Evolutionary conservation across 768 basidiomycete species (phyloP), one percentile per base, ranked within the genome.

Genomic region (Ramaria sp.): DNA sequence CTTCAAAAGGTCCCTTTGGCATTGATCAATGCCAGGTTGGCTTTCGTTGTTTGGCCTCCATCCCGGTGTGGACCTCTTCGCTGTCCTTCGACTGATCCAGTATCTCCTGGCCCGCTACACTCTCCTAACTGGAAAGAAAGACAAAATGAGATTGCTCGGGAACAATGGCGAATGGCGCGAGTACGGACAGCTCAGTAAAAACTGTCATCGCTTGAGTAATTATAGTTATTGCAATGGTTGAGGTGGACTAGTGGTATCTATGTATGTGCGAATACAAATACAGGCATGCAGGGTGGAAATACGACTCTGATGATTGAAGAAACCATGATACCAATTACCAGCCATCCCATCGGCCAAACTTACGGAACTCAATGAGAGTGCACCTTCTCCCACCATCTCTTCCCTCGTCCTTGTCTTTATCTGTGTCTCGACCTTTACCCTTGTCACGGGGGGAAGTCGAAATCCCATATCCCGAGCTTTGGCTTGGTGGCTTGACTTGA

Each of bases 331-430:
- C 41, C 12, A 5, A 46, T 56, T 37, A 56, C 91, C 91, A 93
- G 0, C 90, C 91, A 73, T 93, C 91, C 88, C 90, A 91, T 55
- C 88, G 75, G 22, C 91, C 91, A 65, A 84, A 92, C 61, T 85
- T 76, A 61, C 89, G 72, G 68, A 83, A 93, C 67, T 93, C 91
- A 62, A 82, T 75, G 51, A 93, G 66, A 12, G 76, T 72, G 66
- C 91, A 84, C 30, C 84, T 80, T 49, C 81, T 60, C 15, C 62
- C 60, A 58, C 79, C 77, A 59, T 84, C 78, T 66, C 80, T 82
- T 61, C 68, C 73, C 52, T 71, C 69, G 60, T 77, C 81, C 66
- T 78, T 77, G 49, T 81, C 79, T 37, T 73, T 72, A 59, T 79
- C 81, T 61, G 73, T 78, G 59, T 80, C 82, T 62, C 83, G 82